Evolutionary conservation across 495 filamentous ascomycete species (phyloP), one percentile per base, ranked within the genome.

Genomic region (Aspergillus cavernicola): DNA sequence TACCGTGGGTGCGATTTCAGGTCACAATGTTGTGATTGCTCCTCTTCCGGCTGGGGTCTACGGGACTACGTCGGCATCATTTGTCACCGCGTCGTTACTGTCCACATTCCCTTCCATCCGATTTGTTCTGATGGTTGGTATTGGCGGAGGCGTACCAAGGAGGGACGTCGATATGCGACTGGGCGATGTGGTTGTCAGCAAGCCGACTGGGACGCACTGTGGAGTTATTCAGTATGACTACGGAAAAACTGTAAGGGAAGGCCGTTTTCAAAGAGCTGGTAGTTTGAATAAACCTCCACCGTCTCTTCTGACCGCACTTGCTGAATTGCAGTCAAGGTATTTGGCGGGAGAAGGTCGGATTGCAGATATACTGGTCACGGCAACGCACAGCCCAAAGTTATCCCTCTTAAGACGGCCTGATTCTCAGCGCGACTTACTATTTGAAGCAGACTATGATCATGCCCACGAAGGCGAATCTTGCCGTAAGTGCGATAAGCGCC

Each of bases 181-280:
- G 1, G 68, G 70, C 13, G 66, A 71, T 59, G 54, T 73, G 13
- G 67, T 71, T 2, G 61, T 71, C 20, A 68, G 68, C 33, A 50
- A 56, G n/a, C 62, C 65, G 9, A 45, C 18, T 19, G 41, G 42
- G 4, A 39, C 15, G 0, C 31, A 50, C 41, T 52, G 64, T 15
- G 67, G 66, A 0, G 66, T 64, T 3, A 36, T 36, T 9, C 67
- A 70, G 45, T 72, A 68, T 56, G 65, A 72, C 35, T 66, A 64
- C 45, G 75, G 73, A 6, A 78, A 76, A 39, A 56, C 61, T 11
- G 7, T 60, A 10, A 31, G 39, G 8, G 59, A 52, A 10, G 61
- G 61, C 7, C 22, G 45, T 11, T 72, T 75, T 50, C 33, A 55
- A 48, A 63, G 59, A 15, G 76, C 65, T 29, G 66, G 69, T 0